Conservation (phyloP, 192 early-diverging fungal genomes). For the Umbelopsis sp. region DNA sequence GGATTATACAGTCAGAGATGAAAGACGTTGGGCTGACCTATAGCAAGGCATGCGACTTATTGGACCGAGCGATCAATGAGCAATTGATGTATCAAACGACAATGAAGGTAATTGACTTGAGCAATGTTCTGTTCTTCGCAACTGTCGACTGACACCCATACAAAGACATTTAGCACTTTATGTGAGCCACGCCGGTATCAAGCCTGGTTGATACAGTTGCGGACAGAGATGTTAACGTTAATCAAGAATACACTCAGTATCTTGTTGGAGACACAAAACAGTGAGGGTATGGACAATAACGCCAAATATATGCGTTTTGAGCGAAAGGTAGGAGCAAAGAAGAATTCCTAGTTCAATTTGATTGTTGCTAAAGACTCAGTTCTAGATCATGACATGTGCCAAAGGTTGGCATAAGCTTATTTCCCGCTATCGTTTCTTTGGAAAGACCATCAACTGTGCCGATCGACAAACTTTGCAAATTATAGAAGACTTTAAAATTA, state of each 20-base stretch:
- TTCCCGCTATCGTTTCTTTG: slow-evolving; percentile 29
- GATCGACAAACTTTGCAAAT: slow-evolving; percentile 22
- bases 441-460: slow-evolving; percentile 18
- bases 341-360: not conserved
- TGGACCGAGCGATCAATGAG: slow-evolving; percentile 13
- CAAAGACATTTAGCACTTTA: slow-evolving; percentile 27
- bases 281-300: not conserved
- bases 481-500: slow-evolving; percentile 27
- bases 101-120: not conserved
- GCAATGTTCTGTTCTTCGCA: not conserved
- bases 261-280: not conserved
- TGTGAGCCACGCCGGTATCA: slow-evolving; percentile 10
- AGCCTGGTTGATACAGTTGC: slow-evolving; percentile 29
- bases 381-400: slow-evolving; percentile 14
- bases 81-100: slow-evolving; percentile 8
- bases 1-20: slow-evolving; percentile 7
- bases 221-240: slow-evolving; percentile 28
- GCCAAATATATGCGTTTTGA: not conserved
- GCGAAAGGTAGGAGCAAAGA: not conserved
- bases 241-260: slow-evolving; percentile 20
- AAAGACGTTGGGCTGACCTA: not conserved
- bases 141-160: too few species aligned
- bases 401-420: slow-evolving; percentile 21
- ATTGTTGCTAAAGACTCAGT: not conserved
- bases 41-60: slow-evolving; percentile 1